Evolutionary conservation across 768 basidiomycete species (phyloP).

Genomic region (Mycena latifolia): DNA sequence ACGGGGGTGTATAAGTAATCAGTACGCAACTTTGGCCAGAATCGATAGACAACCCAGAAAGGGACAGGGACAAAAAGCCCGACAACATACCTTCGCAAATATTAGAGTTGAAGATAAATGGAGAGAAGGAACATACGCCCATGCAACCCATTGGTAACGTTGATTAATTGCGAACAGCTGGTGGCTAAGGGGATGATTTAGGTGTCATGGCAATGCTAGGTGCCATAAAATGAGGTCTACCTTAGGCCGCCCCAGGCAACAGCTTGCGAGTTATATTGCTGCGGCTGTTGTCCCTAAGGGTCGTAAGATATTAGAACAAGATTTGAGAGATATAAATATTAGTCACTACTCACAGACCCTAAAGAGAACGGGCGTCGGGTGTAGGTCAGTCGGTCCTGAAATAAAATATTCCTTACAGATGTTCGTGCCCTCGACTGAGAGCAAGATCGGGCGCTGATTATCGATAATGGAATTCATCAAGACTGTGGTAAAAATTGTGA

Average conservation of each 20-base stretch:
- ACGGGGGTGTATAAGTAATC: conserved; percentile 64
- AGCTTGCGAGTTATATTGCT: conserved; percentile 65
- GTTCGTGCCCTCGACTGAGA: conserved; percentile 69
- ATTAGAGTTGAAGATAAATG: neutral
- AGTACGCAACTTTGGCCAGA: conserved; percentile 57
- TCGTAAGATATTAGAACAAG: no score
- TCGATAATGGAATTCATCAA: conserved; percentile 72
- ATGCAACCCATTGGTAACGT: conserved; percentile 63
- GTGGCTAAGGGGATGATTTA: conserved; percentile 42
- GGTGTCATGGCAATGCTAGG: no score
- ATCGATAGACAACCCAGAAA: conserved; percentile 62
- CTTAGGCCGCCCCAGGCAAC: conserved; percentile 65
- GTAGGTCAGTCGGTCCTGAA: no score
- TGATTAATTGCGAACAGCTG: conserved; percentile 57
- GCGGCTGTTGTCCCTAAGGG: conserved; percentile 56
- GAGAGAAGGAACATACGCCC: conserved; percentile 46
- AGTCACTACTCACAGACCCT: neutral
- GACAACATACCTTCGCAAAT: conserved; percentile 38
- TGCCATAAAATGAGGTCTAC: conserved; percentile 44
- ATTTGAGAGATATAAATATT: no score
- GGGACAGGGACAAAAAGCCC: conserved; percentile 66
- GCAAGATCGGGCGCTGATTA: conserved; percentile 61
- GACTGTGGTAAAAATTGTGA: conserved; percentile 44
- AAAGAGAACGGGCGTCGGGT: neutral
- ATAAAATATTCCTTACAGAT: conserved; percentile 47